Percentiles rank a stretch among this genome's conserved stretches.
Conservation (phyloP, 257 asterid genomes). For the Knoxia roxburghii region DNA sequence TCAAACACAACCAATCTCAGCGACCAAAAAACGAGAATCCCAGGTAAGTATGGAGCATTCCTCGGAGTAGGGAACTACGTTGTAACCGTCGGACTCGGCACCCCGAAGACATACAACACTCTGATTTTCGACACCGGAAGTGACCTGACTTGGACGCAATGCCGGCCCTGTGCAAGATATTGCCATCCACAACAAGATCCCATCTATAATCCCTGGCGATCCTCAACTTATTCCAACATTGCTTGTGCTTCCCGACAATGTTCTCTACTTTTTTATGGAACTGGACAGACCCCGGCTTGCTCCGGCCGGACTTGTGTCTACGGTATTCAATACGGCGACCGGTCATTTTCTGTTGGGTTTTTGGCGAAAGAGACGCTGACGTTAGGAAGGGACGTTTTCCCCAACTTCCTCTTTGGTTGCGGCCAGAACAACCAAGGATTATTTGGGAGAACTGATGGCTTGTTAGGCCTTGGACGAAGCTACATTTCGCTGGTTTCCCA, state of each 20-base stretch:
- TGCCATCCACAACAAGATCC: conserved; percentile 65
- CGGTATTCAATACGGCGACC: conserved; percentile 51
- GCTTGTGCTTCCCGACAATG: conserved; percentile 42
- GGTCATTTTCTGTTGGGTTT: conserved; percentile 50
- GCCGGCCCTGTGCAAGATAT: conserved; percentile 44
- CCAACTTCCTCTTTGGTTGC: conserved; percentile 60
- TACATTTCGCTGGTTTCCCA: conserved; percentile 56
- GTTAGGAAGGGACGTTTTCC: conserved; percentile 33
- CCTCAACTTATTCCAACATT: conserved; percentile 47
- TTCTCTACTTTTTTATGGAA: conserved; percentile 39
- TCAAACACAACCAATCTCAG: not conserved
- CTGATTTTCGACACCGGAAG: conserved; percentile 77
- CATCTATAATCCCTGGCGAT: conserved; percentile 46
- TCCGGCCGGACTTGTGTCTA: conserved; percentile 43
- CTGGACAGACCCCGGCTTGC: conserved; percentile 42
- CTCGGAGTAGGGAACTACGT: conserved; percentile 60
- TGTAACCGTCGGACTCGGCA: conserved; percentile 58
- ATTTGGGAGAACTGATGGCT: conserved; percentile 55
- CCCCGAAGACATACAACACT: conserved; percentile 36
- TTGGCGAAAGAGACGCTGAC: conserved; percentile 50
- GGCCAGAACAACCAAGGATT: conserved; percentile 66
- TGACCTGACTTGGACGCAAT: conserved; percentile 84
- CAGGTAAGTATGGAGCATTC: conserved; percentile 40
- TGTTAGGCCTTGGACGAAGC: conserved; percentile 63
- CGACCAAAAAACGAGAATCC: conserved; percentile 28